Evolutionary conservation across 1,284 basidiomycete species (phyloP).

Genomic region (Malassezia nana): DNA sequence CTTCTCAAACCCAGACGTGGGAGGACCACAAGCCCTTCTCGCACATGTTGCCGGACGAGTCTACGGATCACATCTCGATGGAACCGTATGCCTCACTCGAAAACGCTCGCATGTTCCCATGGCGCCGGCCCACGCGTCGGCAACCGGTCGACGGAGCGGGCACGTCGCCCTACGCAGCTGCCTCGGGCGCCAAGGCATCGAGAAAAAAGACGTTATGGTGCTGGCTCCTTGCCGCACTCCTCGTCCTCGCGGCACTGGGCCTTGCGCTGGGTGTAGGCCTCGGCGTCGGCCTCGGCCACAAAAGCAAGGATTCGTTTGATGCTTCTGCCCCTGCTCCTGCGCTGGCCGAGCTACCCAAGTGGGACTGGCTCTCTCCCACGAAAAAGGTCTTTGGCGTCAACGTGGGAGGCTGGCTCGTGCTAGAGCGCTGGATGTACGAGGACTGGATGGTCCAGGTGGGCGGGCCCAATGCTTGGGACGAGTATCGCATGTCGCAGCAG

Average conservation of each 20-base stretch:
- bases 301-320: background rate
- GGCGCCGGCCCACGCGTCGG: background rate
- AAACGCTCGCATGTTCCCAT: background rate
- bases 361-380: constrained; percentile 41
- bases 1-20: too few species aligned
- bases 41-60: background rate
- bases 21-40: too few species aligned
- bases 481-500: constrained; percentile 44
- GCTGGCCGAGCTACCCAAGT: constrained; percentile 21
- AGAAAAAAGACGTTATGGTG: background rate
- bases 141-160: background rate
- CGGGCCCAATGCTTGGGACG: constrained; percentile 47
- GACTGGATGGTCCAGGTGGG: constrained; percentile 49
- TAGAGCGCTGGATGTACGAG: constrained; percentile 50
- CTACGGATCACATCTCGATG: background rate
- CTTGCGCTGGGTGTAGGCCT: constrained; percentile 14
- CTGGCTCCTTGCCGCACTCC: constrained; percentile 1
- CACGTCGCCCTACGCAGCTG: background rate
- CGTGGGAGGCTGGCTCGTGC: constrained; percentile 42
- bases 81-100: background rate
- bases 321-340: background rate
- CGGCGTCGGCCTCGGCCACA: constrained; percentile 9
- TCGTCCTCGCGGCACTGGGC: background rate
- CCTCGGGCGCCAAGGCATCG: background rate
- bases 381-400: constrained; percentile 42